Percentiles rank a stretch among this genome's conserved stretches.
These are phyloP conservation scores for Kluyveromyces sp. DNA, from an alignment of 1,139 yeast species.

Conservation along the genomic window DNA sequence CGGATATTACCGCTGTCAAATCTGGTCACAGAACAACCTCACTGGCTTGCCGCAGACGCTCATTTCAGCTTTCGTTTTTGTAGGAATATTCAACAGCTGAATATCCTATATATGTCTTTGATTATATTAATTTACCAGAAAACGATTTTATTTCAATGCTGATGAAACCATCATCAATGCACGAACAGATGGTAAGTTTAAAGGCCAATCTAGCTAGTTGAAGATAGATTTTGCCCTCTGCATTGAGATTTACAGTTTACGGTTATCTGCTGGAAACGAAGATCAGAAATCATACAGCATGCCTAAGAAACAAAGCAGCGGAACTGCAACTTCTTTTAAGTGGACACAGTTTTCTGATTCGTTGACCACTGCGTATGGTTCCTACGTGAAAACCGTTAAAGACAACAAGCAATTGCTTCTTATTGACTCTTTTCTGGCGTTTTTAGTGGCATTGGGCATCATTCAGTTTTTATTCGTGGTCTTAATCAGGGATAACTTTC, in stretches of 20 bases:
- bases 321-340: background rate
- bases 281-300: background rate
- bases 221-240: too few relatives aligned
- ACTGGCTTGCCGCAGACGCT: too few relatives aligned
- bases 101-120: background rate
- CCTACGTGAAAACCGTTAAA: slow-evolving; percentile 37
- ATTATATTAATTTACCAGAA: background rate
- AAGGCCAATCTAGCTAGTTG: too few relatives aligned
- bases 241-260: too few relatives aligned
- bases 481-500: slow-evolving; percentile 73
- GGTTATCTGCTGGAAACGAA: too few relatives aligned
- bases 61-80: too few relatives aligned
- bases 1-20: too few relatives aligned
- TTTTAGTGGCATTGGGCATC: slow-evolving; percentile 66
- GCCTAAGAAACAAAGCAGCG: slow-evolving; percentile 4
- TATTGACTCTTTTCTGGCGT: slow-evolving; percentile 70
- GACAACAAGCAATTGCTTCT: slow-evolving; percentile 42
- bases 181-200: too few relatives aligned
- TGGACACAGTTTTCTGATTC: slow-evolving; percentile 44
- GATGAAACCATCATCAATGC: too few relatives aligned
- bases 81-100: too few relatives aligned
- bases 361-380: slow-evolving; percentile 40
- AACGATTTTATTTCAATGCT: background rate
- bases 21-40: too few relatives aligned
- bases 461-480: slow-evolving; percentile 73